Evolutionary conservation across 139 green algal genomes (phyloP).

Genomic region (Chlorella sp.): DNA sequence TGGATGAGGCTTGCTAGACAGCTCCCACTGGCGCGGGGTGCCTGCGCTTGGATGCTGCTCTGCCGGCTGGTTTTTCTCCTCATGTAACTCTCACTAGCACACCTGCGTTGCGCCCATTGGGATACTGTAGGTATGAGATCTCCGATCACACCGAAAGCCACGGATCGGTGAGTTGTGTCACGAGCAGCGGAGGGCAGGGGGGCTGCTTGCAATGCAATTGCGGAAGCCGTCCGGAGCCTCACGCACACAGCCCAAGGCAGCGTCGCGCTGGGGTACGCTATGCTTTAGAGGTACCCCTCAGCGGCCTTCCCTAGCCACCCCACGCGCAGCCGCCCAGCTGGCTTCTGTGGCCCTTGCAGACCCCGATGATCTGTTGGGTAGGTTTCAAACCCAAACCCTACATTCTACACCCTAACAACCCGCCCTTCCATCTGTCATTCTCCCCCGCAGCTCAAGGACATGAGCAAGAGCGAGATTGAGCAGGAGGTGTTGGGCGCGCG

Average conservation of each 20-base stretch:
- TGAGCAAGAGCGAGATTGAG: neutral
- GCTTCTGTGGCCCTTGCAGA: neutral
- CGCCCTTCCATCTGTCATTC: neutral
- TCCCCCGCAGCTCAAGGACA: neutral
- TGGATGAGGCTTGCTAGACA: no score
- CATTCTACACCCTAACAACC: neutral
- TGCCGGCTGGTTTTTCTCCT: no score
- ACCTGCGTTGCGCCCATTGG: no score
- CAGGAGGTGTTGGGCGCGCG: conserved; percentile 26
- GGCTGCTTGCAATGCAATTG: neutral
- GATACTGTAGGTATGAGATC: neutral
- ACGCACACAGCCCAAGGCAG: neutral
- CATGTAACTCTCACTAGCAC: no score
- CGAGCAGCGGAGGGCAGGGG: no score
- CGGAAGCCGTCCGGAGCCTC: no score
- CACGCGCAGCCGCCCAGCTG: neutral
- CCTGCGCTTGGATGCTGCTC: no score
- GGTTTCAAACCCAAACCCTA: no score
- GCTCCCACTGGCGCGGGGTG: no score
- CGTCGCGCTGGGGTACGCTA: no score
- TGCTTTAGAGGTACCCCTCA: neutral
- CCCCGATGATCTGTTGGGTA: no score
- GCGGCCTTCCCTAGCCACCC: neutral
- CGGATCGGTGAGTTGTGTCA: neutral
- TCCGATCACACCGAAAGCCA: neutral